Percentiles rank a stretch among this genome's conserved stretches.
Evolutionary conservation across 2,329 filamentous ascomycete genomes (phyloP).

Genomic region (Chrysoporthe austroafricana): DNA sequence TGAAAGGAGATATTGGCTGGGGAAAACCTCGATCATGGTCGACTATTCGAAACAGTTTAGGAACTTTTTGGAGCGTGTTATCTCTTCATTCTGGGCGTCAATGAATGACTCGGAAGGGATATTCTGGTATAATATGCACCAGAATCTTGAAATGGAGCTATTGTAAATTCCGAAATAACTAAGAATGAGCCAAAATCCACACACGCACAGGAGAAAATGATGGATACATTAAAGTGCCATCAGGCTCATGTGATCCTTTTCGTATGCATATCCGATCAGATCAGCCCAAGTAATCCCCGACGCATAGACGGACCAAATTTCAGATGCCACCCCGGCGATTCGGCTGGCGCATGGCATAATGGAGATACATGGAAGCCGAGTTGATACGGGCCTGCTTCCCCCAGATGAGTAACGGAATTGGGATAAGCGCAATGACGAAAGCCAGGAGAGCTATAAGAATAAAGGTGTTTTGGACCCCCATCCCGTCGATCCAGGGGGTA

Average conservation of each 20-base stretch:
- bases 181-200: too few relatives aligned
- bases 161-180: too few relatives aligned
- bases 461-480: conserved; percentile 36
- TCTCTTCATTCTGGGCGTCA: background rate
- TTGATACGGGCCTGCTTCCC: conserved; percentile 6
- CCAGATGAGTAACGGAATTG: conserved; percentile 1
- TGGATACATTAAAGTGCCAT: too few relatives aligned
- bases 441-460: background rate
- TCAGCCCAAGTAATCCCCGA: too few relatives aligned
- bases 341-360: background rate
- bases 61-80: conserved; percentile 3
- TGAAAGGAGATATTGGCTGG: conserved; percentile 20
- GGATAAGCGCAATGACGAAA: background rate
- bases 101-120: background rate
- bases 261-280: too few relatives aligned
- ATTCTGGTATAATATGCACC: conserved; percentile 9
- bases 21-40: conserved; percentile 2
- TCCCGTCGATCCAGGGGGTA: conserved; percentile 37
- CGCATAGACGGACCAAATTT: background rate
- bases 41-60: conserved; percentile 10
- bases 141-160: background rate
- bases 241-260: too few relatives aligned
- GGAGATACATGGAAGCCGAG: background rate
- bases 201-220: too few relatives aligned
- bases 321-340: background rate